phyloP scores from a whole-genome alignment of 1,284 basidiomycete species.

The Cutaneotrichosporon sp. region DNA sequence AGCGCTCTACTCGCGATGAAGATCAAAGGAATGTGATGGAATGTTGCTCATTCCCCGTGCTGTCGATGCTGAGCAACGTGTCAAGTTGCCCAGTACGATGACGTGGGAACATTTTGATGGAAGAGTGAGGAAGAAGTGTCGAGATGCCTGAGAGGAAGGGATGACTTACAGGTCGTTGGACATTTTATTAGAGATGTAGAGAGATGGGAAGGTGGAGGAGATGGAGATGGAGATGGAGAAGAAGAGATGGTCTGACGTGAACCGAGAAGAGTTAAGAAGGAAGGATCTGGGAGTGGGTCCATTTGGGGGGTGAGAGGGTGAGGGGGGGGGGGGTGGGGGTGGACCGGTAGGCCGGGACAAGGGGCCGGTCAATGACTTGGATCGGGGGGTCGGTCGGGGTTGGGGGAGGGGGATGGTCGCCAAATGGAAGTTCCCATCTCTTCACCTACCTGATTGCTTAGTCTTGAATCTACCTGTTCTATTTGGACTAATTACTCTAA shows the following conservation, averaged over 20 bases:
- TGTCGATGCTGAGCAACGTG: not conserved
- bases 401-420: too few relatives aligned
- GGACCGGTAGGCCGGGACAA: not conserved
- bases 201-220: slow-evolving; percentile 4
- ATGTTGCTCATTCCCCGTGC: not conserved
- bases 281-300: not conserved
- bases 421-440: too few relatives aligned
- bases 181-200: slow-evolving; percentile 26
- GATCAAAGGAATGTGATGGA: not conserved
- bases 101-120: not conserved
- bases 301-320: too few relatives aligned
- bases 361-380: not conserved
- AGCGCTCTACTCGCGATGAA: slow-evolving; percentile 12
- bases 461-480: too few relatives aligned
- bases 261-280: slow-evolving; percentile 7
- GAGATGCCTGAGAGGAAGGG: not conserved
- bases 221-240: slow-evolving; percentile 16
- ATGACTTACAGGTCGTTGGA: slow-evolving; percentile 34
- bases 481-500: too few relatives aligned
- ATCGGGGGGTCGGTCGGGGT: slow-evolving; percentile 7
- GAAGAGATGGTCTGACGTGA: slow-evolving; percentile 15
- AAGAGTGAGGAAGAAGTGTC: too few relatives aligned
- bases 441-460: too few relatives aligned
- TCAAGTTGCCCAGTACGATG: not conserved
- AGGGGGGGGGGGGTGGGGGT: too few relatives aligned